Conservation (phyloP, 139 green algal genomes). For the Bryopsis sp. region DNA sequence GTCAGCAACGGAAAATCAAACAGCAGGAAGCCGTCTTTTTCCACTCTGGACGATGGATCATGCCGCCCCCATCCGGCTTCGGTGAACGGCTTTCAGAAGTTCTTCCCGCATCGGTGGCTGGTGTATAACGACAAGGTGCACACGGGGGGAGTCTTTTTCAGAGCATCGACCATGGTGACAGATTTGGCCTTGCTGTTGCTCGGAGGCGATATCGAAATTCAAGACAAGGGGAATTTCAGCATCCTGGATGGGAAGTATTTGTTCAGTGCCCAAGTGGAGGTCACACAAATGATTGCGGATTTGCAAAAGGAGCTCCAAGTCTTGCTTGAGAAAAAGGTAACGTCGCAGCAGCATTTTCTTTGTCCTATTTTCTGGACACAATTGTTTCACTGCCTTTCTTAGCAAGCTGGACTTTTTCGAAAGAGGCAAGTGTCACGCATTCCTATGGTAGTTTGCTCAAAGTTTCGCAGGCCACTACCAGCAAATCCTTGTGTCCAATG, state of each 20-base stretch:
- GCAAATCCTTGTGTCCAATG: neutral
- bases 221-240: constrained; percentile 6
- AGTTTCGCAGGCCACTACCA: neutral
- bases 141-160: constrained; percentile 15
- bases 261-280: constrained; percentile 9
- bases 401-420: neutral
- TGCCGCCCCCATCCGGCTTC: constrained; percentile 5
- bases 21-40: constrained; percentile 1
- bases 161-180: constrained; percentile 18
- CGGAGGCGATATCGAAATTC: constrained; percentile 18
- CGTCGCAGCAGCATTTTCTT: too few relatives aligned
- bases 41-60: constrained; percentile 10
- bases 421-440: neutral
- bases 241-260: neutral
- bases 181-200: constrained; percentile 16
- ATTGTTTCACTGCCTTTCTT: neutral
- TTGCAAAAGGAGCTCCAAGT: constrained; percentile 7
- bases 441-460: neutral
- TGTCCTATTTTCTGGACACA: too few relatives aligned
- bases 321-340: constrained; percentile 15
- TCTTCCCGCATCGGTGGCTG: constrained; percentile 15
- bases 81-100: neutral
- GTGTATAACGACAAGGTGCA: constrained; percentile 18
- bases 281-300: constrained; percentile 10
- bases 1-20: too few relatives aligned